Conservation (phyloP, 345 rosid species). For the Pistacia atlantica region DNA sequence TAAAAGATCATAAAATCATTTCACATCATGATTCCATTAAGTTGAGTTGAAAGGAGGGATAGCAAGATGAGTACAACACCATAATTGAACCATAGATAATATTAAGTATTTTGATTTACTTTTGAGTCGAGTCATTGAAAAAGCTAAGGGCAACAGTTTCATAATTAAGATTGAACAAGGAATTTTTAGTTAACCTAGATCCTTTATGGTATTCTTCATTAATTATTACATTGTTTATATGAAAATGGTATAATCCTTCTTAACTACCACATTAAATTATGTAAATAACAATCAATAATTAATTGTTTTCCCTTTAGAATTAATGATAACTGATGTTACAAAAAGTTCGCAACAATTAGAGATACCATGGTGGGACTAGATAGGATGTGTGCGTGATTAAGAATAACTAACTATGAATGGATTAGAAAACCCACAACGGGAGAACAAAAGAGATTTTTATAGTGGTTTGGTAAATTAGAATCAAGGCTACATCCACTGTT, state of each 20-base stretch:
- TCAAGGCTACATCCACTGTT: no score
- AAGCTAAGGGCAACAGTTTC: background rate
- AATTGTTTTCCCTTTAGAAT: no score
- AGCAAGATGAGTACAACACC: background rate
- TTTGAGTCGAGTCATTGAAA: background rate
- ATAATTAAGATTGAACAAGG: background rate
- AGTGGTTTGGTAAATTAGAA: no score
- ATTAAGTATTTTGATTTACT: slow-evolving; percentile 4
- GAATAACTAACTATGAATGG: no score
- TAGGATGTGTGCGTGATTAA: no score
- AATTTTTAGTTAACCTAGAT: background rate
- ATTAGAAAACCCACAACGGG: no score
- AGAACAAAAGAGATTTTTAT: no score
- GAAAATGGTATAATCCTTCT: background rate
- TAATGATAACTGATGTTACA: no score
- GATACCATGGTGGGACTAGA: no score
- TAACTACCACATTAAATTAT: background rate
- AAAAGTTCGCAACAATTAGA: no score
- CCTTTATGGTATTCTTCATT: background rate
- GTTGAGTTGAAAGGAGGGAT: slow-evolving; percentile 11
- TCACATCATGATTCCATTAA: slow-evolving; percentile 3
- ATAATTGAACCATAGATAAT: background rate
- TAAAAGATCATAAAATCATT: slow-evolving; percentile 7
- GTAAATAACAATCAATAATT: no score
- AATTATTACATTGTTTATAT: no score